Percentiles rank a stretch among this genome's conserved stretches.
Conservation (phyloP, 1,284 basidiomycete species). For the Fomitopsis palustris region DNA sequence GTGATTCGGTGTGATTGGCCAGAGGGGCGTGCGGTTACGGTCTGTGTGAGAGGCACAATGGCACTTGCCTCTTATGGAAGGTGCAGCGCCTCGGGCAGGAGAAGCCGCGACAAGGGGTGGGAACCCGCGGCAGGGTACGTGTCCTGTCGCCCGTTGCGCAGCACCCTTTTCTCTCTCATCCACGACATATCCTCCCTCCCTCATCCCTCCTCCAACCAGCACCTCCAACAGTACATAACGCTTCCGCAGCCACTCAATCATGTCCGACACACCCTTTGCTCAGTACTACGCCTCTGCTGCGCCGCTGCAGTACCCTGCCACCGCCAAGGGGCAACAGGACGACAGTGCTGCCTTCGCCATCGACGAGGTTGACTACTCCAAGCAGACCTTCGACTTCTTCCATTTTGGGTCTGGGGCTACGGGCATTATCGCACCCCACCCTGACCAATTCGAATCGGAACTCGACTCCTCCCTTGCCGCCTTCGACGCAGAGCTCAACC, state of each 20-base stretch:
- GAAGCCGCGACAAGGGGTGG: constrained; percentile 2
- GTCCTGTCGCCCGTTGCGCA: constrained; percentile 9
- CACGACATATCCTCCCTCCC: constrained; percentile 19
- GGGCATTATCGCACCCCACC: constrained; percentile 68
- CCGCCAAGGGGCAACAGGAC: constrained; percentile 18
- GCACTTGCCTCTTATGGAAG: not conserved
- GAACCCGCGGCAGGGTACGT: constrained; percentile 1
- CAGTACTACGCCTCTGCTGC: constrained; percentile 23
- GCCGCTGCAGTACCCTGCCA: constrained; percentile 16
- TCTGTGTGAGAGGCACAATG: not conserved
- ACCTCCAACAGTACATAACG: constrained; percentile 18
- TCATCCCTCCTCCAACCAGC: constrained; percentile 7
- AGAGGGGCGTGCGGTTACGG: not conserved
- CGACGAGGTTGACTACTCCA: constrained; percentile 50
- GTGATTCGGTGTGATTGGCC: not conserved
- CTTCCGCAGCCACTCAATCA: constrained; percentile 21
- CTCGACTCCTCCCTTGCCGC: constrained; percentile 69
- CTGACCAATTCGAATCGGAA: constrained; percentile 78
- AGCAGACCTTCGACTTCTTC: constrained; percentile 31
- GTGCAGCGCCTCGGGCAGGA: not conserved
- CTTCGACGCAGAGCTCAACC: constrained; percentile 61
- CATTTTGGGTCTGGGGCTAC: constrained; percentile 57
- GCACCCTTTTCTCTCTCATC: constrained; percentile 10
- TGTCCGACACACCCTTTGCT: constrained; percentile 23
- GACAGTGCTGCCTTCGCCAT: constrained; percentile 17